Evolutionary conservation across 106 monocot genomes (phyloP), one percentile per base, ranked within the genome.

Genomic region (Dendrobium huoshanense): DNA sequence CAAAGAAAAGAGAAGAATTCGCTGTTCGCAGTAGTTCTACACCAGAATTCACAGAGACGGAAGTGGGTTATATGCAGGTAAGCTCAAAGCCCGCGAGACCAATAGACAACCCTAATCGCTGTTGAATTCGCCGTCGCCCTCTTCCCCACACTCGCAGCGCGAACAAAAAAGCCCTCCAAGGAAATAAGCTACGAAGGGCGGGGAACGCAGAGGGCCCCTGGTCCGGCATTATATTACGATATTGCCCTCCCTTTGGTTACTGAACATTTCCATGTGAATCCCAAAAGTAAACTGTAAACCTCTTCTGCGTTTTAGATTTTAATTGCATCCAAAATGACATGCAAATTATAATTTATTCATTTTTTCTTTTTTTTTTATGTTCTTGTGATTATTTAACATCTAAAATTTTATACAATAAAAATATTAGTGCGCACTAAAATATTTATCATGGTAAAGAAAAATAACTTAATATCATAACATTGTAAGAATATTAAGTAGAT

Each of bases 101-200:
- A 72, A 42, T 78, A 7, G 75, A 45, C 48, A 79, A 44, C 83
- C 79, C 79, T 79, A 79, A 73, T 10, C 79, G 47, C 75, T 58
- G 74, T 83, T 83, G 72, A 79, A 58, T 79, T 79, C 48, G 73
- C 73, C 51, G 59, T 42, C 31, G 27, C 44, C 29, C 76, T 77
- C 48, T 10, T 22, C 33, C 55, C 54, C 18, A 16, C 75, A 41
- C 72, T 7, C 54, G 51, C 77, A 20, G 41, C 80, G 31, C 22
- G 29, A 2, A 41, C 48, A 43, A 16, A 5, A n/a, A 7, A 67
- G 42, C 27, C 68, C 67, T 33, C 49, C 44, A 51, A 51, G 40
- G 29, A 41, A 59, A 58, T 56, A 40, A n/a, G 47, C 70, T 11
- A 80, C 25, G 72, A 29, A 80, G 44, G 20, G 45, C 41, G 65